phyloP scores from a whole-genome alignment of 768 basidiomycete genomes.

The Pleurotus tuber-regium region DNA sequence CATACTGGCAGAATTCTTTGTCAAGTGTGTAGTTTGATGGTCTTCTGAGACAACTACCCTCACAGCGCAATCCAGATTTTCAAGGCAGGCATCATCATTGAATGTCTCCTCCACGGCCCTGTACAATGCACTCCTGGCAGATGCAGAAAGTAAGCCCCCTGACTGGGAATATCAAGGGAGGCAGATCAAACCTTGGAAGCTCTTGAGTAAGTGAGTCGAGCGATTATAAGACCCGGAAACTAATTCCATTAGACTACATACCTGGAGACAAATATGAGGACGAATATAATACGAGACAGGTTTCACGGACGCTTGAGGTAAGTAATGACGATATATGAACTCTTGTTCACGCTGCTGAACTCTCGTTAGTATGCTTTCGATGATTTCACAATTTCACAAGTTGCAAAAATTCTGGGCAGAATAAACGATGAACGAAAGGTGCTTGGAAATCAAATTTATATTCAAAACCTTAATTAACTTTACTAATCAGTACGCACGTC shows the following conservation, averaged over 20 bases:
- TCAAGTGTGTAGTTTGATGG: conserved; percentile 40
- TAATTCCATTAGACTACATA: conserved; percentile 31
- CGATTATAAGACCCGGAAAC: not conserved
- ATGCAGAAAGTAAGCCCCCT: conserved; percentile 54
- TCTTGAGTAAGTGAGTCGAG: conserved; percentile 35
- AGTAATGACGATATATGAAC: not conserved
- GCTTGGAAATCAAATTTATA: too few relatives aligned
- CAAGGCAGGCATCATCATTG: conserved; percentile 42
- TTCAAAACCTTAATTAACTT: too few relatives aligned
- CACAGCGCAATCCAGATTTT: conserved; percentile 35
- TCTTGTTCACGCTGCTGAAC: not conserved
- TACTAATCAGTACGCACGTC: conserved; percentile 49
- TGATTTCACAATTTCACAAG: conserved; percentile 65
- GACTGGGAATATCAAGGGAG: conserved; percentile 66
- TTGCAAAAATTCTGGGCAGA: conserved; percentile 52
- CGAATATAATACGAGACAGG: conserved; percentile 57
- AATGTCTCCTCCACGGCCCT: conserved; percentile 46
- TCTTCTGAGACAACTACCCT: not conserved
- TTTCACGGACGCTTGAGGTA: conserved; percentile 61
- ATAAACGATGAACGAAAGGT: conserved; percentile 51
- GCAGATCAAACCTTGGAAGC: conserved; percentile 55
- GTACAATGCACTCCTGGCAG: conserved; percentile 55
- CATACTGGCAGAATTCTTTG: conserved; percentile 62
- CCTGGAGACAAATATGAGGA: conserved; percentile 37
- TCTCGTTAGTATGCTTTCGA: conserved; percentile 54